Base-by-base conservation (phyloP, 177 flowering plant species). In the Vitis hybrid region DNA sequence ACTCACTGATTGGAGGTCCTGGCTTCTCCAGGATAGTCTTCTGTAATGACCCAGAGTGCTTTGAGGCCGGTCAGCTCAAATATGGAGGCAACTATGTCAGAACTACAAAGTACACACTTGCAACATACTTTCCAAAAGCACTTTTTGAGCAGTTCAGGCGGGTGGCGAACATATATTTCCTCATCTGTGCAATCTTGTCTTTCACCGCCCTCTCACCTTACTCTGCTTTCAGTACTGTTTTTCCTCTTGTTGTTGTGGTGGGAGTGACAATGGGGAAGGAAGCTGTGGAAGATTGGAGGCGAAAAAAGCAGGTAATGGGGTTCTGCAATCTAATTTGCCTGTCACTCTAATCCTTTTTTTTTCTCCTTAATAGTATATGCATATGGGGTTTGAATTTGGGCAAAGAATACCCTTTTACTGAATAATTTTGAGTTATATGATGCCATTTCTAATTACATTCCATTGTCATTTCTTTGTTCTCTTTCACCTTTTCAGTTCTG, bases 111-210 rank as follows among this genome's bases (percentile, higher is more conserved):
- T 93, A 93, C 61, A 91, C 87, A 5, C 57, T 84, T 1, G 83
- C 84, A 1, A 82, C 92, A 1, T 93, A 91, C 75, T 56, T 93
- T 21, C 98, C 98, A 8, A 93, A 88, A 69, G 79, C 98, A 1
- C 64, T 93, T 79, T 93, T 89, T 63, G 98, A 93, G 86, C 98
- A 93, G 74, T 93, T 93, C 78, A 82, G 98, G 79, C 77, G 98
- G 60, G 97, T 87, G 48, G 98, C 98, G 56, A 93, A 93, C 68
- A 10, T 91, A 0, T 93, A 87, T 70, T 93, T 93, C 78, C 90
- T 93, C 57, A 2, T 89, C 12, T 70, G 78, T 63, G 92, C 82
- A 0, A 70, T 83, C 18, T 62, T 93, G 66, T 79, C 97, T 6
- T 91, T 91, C 84, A 89, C 92, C 0, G 82, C 89, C 0, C 83